Base-by-base conservation (phyloP, 2,329 filamentous ascomycete genomes). In the Ophiobolus disseminans region DNA sequence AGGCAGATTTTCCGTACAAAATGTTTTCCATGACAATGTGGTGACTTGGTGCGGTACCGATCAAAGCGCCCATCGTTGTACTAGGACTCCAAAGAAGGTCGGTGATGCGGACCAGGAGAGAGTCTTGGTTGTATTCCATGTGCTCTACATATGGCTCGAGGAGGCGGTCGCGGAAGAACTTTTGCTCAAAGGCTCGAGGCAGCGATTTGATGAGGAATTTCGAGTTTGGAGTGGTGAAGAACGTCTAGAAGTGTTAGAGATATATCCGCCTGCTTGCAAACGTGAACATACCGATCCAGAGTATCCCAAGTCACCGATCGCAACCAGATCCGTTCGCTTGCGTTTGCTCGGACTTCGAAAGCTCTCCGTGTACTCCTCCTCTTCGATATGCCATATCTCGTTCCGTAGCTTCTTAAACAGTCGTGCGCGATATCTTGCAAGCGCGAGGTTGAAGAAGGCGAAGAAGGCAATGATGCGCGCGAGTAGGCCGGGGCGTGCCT, bases 21-120 rank as follows among this genome's bases (percentile, higher is more conserved):
- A 89, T 77, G 63, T 91, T 91, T 68, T 90, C 88, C 88, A 91
- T 91, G 61, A 91, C 78, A 50, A 91, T 87, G 63, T 90, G 87
- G 57, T 90, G 87, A 1, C 83, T 84, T 0, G 88, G 87, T 0
- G 86, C 83, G 1, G 80, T 72, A 4, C 85, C 80, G 0, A 89
- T 57, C 0, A 85, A 59, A 1, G 81, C 79, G 1, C 87, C 88
- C 1, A 91, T 63, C 0, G 85, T 84, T 0, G 71, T 59, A 8
- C 80, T 77, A 0, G 80, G 77, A 0, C 80, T 79, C 41, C 83
- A 80, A 0, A 90, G 76, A 48, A 90, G 84, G 66, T 91, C 86
- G 19, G 84, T 88, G 60, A 91, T 90, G 40, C 86, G 84, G 4
- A 89, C 83, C 1, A 91, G 77, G 0, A 90, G 74, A 3, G 86